Conservation (phyloP, 352 stramenopile genomes). For the Pythium brachiatum region DNA sequence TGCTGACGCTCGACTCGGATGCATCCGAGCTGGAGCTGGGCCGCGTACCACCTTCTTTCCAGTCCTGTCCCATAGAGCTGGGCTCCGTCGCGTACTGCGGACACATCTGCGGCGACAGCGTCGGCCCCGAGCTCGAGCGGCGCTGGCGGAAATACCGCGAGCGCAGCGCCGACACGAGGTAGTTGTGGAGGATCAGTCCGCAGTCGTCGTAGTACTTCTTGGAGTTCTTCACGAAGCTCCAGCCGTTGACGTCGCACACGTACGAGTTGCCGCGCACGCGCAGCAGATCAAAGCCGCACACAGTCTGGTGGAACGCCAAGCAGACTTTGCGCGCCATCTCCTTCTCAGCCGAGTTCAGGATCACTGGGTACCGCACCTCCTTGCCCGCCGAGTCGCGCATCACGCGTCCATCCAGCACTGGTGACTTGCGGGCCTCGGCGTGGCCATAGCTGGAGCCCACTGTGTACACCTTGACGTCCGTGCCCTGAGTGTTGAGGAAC, state of each 20-base stretch:
- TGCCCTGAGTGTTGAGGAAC: conserved; percentile 99
- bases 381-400: conserved; percentile 96
- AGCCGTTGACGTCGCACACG: conserved; percentile 99
- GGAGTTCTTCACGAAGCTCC: conserved; percentile 98
- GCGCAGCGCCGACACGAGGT: conserved; percentile 76
- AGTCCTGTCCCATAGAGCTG: conserved; percentile 16
- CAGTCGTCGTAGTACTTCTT: conserved; percentile 99
- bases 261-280: conserved; percentile 91
- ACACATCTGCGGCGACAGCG: conserved; percentile 58
- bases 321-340: conserved; percentile 95
- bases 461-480: conserved; percentile 99
- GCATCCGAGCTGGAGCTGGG: conserved; percentile 64
- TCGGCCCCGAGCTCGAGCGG: conserved; percentile 46
- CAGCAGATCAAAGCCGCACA: conserved; percentile 99
- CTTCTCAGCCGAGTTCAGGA: conserved; percentile 98
- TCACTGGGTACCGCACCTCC: conserved; percentile 98
- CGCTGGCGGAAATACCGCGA: conserved; percentile 78
- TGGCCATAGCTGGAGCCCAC: conserved; percentile 98
- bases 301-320: conserved; percentile 97
- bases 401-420: conserved; percentile 95
- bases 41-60: conserved; percentile 31
- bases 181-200: conserved; percentile 93
- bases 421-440: conserved; percentile 98
- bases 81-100: conserved; percentile 76
- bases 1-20: conserved; percentile 67